Percentiles rank a stretch among this genome's conserved stretches.
phyloP scores from a whole-genome alignment of 257 asterid species.

The Ehretia macrophylla region DNA sequence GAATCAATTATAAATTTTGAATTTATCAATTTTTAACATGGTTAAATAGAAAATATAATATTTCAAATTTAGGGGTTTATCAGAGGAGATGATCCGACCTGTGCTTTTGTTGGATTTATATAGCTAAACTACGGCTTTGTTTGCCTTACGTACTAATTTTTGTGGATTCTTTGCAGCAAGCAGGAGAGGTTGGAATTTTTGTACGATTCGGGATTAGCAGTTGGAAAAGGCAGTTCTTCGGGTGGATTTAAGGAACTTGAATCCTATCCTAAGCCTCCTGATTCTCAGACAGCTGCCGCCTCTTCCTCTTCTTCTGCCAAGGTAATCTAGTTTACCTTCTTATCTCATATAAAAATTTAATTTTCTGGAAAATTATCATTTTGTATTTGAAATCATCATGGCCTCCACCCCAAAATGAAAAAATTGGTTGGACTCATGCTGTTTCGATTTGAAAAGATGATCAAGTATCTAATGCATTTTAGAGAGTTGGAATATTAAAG shows the following conservation, averaged over 20 bases:
- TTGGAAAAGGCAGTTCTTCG: constrained; percentile 64
- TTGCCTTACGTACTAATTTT: neutral
- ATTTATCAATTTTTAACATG: neutral
- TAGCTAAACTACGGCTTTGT: neutral
- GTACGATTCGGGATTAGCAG: constrained; percentile 94
- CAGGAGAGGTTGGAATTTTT: constrained; percentile 94
- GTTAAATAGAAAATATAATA: too few species aligned
- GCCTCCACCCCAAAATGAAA: too few species aligned
- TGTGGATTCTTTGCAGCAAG: constrained; percentile 35
- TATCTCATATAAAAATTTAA: too few species aligned
- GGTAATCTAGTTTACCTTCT: constrained; percentile 23
- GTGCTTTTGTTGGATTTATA: neutral
- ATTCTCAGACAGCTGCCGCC: constrained; percentile 25
- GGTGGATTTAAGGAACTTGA: constrained; percentile 79
- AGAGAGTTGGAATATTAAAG: too few species aligned
- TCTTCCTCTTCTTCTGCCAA: constrained; percentile 48
- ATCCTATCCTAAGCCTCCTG: constrained; percentile 47
- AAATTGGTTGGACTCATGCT: too few species aligned
- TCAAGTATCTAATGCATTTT: too few species aligned
- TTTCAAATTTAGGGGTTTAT: too few species aligned
- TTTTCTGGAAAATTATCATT: too few species aligned
- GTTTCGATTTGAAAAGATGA: too few species aligned
- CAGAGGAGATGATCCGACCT: too few species aligned
- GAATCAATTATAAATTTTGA: neutral
- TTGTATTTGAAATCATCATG: too few species aligned